Percentiles rank a stretch among this genome's conserved stretches.
phyloP scores from a whole-genome alignment of 305 asterid genomes.

The Rubia tinctorum region DNA sequence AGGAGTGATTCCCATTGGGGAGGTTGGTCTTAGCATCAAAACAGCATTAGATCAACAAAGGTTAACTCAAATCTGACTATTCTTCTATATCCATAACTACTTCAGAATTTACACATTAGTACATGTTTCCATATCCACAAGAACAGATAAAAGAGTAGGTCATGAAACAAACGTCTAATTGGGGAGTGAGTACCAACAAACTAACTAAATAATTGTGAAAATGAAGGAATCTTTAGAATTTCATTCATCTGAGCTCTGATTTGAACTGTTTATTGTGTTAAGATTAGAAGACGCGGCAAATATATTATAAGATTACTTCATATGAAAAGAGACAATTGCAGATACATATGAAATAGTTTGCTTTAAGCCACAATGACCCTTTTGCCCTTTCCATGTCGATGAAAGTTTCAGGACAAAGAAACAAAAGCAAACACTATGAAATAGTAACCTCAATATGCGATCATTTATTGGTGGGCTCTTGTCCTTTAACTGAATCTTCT shows the following conservation, averaged over 20 bases:
- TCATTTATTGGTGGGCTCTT: slow-evolving; percentile 81
- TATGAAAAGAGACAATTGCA: background rate
- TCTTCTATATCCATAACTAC: background rate
- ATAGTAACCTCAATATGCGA: slow-evolving; percentile 77
- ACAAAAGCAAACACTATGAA: slow-evolving; percentile 1
- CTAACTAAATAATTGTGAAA: background rate
- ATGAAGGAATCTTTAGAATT: background rate
- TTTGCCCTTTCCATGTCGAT: background rate
- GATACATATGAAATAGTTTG: background rate
- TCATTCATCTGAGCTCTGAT: background rate
- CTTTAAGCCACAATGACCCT: background rate
- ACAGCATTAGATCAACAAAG: background rate
- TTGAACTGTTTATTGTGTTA: background rate
- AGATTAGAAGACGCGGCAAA: background rate
- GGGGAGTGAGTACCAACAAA: background rate
- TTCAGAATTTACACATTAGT: background rate
- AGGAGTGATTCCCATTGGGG: background rate
- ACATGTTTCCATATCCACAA: background rate
- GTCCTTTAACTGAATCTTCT: slow-evolving; percentile 91
- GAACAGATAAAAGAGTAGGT: background rate
- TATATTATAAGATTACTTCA: background rate
- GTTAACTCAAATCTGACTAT: background rate
- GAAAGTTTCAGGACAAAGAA: background rate
- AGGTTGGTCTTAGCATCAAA: background rate
- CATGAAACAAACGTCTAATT: background rate